Base-by-base conservation (phyloP, 2,329 filamentous ascomycete species). In the Bipolaris oryzae region DNA sequence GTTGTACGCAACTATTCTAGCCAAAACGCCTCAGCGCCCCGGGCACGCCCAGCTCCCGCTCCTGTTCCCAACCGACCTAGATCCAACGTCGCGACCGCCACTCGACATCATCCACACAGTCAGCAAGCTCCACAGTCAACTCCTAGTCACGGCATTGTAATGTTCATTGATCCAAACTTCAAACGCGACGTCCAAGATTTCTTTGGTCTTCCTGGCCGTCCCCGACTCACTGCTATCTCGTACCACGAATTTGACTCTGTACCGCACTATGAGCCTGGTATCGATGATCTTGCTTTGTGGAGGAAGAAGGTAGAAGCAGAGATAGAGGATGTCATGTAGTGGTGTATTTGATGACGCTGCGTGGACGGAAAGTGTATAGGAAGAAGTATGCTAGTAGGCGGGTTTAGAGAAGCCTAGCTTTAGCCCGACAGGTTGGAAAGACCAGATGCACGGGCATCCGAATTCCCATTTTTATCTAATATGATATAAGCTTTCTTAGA, bases 121-220 rank as follows among this genome's bases (percentile, higher is more conserved):
- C 9, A 35, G 6, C 3, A 18, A 80, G 76, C 0, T 86, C 83
- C 61, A 88, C 63, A 5, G 66, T 57, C 13, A 63, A 58, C 37
- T 70, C 59, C 59, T 79, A 78, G 21, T 80, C 76, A 67, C 79
- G 69, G 97, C 92, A 81, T 97, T 92, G 58, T 93, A 91, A 56
- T 61, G 39, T 68, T 61, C 58, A 47, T 23, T 25, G 60, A 62
- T 11, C 55, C 52, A 0, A n/a, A 23, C 3, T 31, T 66, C 33
- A 50, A 39, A 13, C 31, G 13, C n/a, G 53, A 57, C 7, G 43
- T 67, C 5, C 31, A 49, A 16, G 42, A 57, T 11, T 48, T 50
- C 33, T 67, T 63, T 28, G 57, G 53, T 1, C 13, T 23, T 4
- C 7, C 34, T 13, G 11, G 18, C 44, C 23, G 11, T 20, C 34